Evolutionary conservation across 257 asterid genomes (phyloP).

Genomic region (Apocynum venetum): DNA sequence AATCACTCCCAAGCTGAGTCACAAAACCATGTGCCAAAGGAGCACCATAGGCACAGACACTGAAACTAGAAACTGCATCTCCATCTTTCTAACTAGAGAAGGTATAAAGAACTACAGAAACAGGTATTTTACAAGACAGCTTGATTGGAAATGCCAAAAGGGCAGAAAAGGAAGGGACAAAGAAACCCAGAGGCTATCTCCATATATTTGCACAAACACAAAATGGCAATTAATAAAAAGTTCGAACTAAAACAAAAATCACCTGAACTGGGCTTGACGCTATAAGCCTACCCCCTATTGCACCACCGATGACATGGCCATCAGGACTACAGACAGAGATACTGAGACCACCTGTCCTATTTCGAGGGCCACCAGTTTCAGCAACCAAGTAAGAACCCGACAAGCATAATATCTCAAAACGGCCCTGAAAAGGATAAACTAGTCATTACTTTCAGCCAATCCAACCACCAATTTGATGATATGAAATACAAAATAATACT

Average conservation of each 20-base stretch:
- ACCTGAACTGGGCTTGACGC: slow-evolving; percentile 64
- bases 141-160: background rate
- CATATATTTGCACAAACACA: background rate
- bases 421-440: slow-evolving; percentile 40
- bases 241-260: background rate
- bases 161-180: no score
- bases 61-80: background rate
- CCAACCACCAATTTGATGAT: background rate
- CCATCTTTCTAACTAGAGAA: background rate
- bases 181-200: background rate
- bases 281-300: slow-evolving; percentile 57
- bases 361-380: slow-evolving; percentile 55
- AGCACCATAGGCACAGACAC: background rate
- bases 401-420: slow-evolving; percentile 57
- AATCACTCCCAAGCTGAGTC: background rate
- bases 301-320: slow-evolving; percentile 68
- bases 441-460: background rate
- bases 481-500: background rate
- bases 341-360: slow-evolving; percentile 63
- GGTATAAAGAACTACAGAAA: background rate
- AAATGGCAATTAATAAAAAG: background rate
- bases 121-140: background rate
- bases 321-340: slow-evolving; percentile 66
- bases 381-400: slow-evolving; percentile 65
- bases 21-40: no score